phyloP scores from a whole-genome alignment of 768 basidiomycete species.

The Zangia roseola region DNA sequence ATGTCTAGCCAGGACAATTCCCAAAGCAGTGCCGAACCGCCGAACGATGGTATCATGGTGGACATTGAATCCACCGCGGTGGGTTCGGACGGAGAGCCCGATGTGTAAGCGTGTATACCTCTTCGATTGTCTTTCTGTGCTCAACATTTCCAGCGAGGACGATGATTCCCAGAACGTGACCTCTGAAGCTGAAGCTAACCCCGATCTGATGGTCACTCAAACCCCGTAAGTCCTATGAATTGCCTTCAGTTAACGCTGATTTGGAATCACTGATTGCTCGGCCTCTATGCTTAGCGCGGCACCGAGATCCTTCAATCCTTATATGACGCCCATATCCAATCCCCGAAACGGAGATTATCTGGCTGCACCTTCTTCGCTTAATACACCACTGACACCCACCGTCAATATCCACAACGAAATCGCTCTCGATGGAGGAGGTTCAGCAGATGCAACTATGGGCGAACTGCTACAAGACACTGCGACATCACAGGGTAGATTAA shows the following conservation, averaged over 20 bases:
- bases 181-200: neutral
- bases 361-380: neutral
- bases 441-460: neutral
- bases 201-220: neutral
- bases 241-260: neutral
- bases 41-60: neutral
- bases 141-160: slow-evolving; percentile 1
- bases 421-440: neutral
- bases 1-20: neutral
- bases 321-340: slow-evolving; percentile 28
- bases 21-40: neutral
- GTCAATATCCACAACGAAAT: neutral
- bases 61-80: neutral
- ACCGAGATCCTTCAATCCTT: slow-evolving; percentile 19
- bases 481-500: slow-evolving; percentile 12
- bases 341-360: slow-evolving; percentile 8
- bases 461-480: slow-evolving; percentile 18
- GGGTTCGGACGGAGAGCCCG: neutral
- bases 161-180: neutral
- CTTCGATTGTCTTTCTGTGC: neutral
- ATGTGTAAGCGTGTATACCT: slow-evolving; percentile 9
- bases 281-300: slow-evolving; percentile 8
- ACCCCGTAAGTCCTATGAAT: slow-evolving; percentile 20
- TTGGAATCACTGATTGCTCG: no score
- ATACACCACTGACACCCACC: slow-evolving; percentile 8